Conservation (phyloP, 768 basidiomycete genomes). For the Hysterangium stoloniferum region DNA sequence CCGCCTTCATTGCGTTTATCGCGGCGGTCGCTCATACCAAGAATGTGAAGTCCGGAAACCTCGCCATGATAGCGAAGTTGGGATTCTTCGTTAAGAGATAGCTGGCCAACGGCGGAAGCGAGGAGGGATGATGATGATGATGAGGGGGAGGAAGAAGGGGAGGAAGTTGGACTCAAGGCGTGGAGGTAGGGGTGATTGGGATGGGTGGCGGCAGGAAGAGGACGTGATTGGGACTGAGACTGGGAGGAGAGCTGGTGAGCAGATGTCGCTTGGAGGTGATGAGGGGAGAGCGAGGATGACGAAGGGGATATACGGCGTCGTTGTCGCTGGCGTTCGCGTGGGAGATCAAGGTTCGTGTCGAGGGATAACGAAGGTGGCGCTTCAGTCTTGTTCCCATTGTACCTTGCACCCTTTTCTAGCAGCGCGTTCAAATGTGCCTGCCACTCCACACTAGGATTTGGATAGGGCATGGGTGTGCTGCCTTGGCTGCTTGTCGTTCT, state of each 20-base stretch:
- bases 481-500: not conserved
- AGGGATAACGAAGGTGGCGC: not conserved
- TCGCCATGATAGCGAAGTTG: constrained; percentile 85
- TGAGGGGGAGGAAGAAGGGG: not conserved
- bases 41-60: constrained; percentile 69
- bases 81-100: constrained; percentile 81
- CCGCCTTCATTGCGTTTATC: constrained; percentile 69
- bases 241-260: not conserved
- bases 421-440: constrained; percentile 52
- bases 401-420: constrained; percentile 20
- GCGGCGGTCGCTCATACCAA: constrained; percentile 52
- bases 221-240: not conserved
- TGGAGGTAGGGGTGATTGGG: not conserved
- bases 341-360: not conserved
- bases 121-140: constrained; percentile 32
- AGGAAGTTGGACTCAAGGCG: not conserved
- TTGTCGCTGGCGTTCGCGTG: not conserved
- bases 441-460: constrained; percentile 77
- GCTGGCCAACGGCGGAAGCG: constrained; percentile 71
- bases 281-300: constrained; percentile 4
- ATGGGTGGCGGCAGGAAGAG: not conserved
- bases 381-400: not conserved
- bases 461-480: not conserved
- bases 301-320: not conserved
- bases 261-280: not conserved